A percentile compares a stretch with the other conserved stretches of the same genome.
Evolutionary conservation across 2,329 filamentous ascomycete species (phyloP).

Genomic region (Ciborinia camelliae): DNA sequence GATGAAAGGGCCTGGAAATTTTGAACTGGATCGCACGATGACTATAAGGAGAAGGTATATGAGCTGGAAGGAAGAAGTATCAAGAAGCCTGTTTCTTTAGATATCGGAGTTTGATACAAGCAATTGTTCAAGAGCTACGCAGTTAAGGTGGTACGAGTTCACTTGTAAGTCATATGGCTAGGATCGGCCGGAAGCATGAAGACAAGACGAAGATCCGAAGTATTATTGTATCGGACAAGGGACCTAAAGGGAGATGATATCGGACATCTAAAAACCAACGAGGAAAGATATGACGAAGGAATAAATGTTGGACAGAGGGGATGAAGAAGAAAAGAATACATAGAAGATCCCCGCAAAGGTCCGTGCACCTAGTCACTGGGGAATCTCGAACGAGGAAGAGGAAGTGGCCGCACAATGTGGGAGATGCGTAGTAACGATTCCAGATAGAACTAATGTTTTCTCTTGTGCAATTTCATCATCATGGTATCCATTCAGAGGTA

Average conservation of each 20-base stretch:
- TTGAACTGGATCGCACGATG: conserved; percentile 7
- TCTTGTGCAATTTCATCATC: not conserved
- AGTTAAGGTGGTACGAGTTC: not conserved
- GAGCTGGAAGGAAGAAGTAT: conserved; percentile 2
- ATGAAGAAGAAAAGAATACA: not conserved
- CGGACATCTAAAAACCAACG: not conserved
- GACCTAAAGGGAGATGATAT: not conserved
- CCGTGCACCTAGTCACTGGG: conserved; percentile 5
- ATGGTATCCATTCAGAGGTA: not conserved
- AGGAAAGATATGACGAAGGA: not conserved
- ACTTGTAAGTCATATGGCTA: not conserved
- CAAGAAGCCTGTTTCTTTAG: not conserved
- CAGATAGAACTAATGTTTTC: not conserved
- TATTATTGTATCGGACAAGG: not conserved
- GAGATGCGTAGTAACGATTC: not conserved
- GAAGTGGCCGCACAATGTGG: conserved; percentile 1
- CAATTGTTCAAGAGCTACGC: not conserved
- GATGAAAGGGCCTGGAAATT: conserved; percentile 11
- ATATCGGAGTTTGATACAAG: not conserved
- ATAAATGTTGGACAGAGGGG: not conserved
- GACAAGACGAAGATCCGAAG: no score
- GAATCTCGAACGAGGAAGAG: conserved; percentile 9
- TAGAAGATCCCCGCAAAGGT: conserved; percentile 1
- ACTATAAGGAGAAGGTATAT: not conserved
- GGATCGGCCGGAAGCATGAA: not conserved